Conservation (phyloP, 2,329 filamentous ascomycete genomes). For the Calonectria leucothoes region DNA sequence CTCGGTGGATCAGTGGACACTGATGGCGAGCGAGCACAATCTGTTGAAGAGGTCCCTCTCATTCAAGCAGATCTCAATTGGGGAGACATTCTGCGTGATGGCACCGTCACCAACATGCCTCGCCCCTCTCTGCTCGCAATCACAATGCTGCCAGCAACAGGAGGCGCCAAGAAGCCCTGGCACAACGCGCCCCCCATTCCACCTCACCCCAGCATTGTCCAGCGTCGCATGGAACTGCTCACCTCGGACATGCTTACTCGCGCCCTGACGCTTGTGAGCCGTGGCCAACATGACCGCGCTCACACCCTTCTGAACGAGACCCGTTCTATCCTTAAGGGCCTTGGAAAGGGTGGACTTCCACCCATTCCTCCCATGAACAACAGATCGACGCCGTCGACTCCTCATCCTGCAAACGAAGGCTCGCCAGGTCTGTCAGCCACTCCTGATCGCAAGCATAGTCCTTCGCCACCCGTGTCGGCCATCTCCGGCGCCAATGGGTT, state of each 20-base stretch:
- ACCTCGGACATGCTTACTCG: slow-evolving; percentile 98
- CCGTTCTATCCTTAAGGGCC: slow-evolving; percentile 91
- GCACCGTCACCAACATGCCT: slow-evolving; percentile 85
- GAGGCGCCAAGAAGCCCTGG: slow-evolving; percentile 74
- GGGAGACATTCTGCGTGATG: slow-evolving; percentile 92
- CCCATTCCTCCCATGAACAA: slow-evolving; percentile 77
- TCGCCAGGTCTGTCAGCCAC: slow-evolving; percentile 59
- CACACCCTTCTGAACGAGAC: slow-evolving; percentile 94
- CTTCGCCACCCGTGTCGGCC: slow-evolving; percentile 64
- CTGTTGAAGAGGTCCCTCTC: slow-evolving; percentile 93
- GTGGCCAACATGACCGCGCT: slow-evolving; percentile 92
- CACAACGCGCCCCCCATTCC: slow-evolving; percentile 83
- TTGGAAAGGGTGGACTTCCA: slow-evolving; percentile 93
- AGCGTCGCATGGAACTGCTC: slow-evolving; percentile 95
- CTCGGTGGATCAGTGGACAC: slow-evolving; percentile 88
- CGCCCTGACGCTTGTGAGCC: slow-evolving; percentile 88
- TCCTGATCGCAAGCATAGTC: slow-evolving; percentile 66
- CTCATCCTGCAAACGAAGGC: slow-evolving; percentile 57
- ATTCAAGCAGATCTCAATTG: slow-evolving; percentile 95
- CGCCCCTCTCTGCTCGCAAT: slow-evolving; percentile 93
- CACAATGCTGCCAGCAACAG: slow-evolving; percentile 84
- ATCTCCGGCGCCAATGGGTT: slow-evolving; percentile 54
- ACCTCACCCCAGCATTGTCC: slow-evolving; percentile 93
- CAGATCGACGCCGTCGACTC: slow-evolving; percentile 60
- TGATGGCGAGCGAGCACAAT: slow-evolving; percentile 84